Conservation (phyloP, 371 early-diverging fungal species). For the Choanephora cucurbitarum region DNA sequence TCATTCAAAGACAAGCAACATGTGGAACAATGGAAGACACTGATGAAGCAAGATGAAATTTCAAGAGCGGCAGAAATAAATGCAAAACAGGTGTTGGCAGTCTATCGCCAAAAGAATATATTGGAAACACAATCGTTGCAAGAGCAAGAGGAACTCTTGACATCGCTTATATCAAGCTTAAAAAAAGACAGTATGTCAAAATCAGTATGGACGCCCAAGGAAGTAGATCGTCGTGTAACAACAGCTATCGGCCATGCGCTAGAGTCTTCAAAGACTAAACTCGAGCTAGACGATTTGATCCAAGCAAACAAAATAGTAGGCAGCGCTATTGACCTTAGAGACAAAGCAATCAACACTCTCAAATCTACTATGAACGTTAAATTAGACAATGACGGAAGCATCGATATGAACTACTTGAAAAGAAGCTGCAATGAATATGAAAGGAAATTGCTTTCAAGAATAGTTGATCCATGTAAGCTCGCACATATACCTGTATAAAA, state of each 20-base stretch:
- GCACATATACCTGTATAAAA: neutral
- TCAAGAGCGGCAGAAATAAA: conserved; percentile 48
- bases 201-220: conserved; percentile 35
- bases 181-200: conserved; percentile 25
- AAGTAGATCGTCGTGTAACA: conserved; percentile 39
- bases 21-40: conserved; percentile 19
- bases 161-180: neutral
- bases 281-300: conserved; percentile 29
- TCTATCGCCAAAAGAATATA: conserved; percentile 27
- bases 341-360: conserved; percentile 11
- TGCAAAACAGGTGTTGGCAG: conserved; percentile 38
- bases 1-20: conserved; percentile 18
- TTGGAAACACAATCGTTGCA: conserved; percentile 12
- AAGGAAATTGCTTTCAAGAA: conserved; percentile 54
- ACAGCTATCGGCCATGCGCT: conserved; percentile 42
- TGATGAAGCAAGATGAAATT: conserved; percentile 38
- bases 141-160: conserved; percentile 7
- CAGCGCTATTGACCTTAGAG: neutral
- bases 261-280: conserved; percentile 12
- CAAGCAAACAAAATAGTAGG: conserved; percentile 28
- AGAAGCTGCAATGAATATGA: conserved; percentile 57
- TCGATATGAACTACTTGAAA: conserved; percentile 29
- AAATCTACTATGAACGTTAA: conserved; percentile 8
- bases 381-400: conserved; percentile 10
- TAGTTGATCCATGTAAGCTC: conserved; percentile 65